Evolutionary conservation across 805 yeast genomes (phyloP).

Genomic region (Isabelozyma rhagii): DNA sequence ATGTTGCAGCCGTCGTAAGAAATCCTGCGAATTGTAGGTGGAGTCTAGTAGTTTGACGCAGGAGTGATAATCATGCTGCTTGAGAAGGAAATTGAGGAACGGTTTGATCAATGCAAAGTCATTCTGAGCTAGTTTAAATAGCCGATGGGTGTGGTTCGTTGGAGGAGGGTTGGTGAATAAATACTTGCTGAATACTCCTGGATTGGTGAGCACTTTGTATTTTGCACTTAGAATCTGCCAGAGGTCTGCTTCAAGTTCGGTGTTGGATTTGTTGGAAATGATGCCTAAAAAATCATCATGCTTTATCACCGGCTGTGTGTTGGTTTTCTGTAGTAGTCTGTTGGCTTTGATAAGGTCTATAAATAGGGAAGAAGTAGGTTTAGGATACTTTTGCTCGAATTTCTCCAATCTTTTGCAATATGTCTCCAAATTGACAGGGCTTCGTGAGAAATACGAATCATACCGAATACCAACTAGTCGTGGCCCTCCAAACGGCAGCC

Average conservation of each 20-base stretch:
- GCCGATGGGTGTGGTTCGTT: slow-evolving; percentile 1
- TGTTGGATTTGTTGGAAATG: slow-evolving; percentile 8
- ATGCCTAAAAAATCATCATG: slow-evolving; percentile 10
- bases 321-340: slow-evolving; percentile 15
- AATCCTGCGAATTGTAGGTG: slow-evolving; percentile 12
- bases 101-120: neutral
- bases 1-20: neutral
- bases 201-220: neutral
- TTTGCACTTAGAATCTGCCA: slow-evolving; percentile 5
- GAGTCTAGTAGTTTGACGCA: slow-evolving; percentile 25
- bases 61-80: slow-evolving; percentile 24
- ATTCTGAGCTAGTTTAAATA: slow-evolving; percentile 7
- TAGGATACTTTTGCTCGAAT: slow-evolving; percentile 4
- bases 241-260: slow-evolving; percentile 12
- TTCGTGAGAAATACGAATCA: slow-evolving; percentile 9
- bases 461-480: neutral
- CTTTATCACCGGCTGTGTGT: neutral
- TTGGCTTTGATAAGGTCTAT: slow-evolving; percentile 21
- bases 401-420: slow-evolving; percentile 13
- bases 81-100: slow-evolving; percentile 14
- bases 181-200: slow-evolving; percentile 10
- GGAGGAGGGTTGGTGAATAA: slow-evolving; percentile 17
- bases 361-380: slow-evolving; percentile 2
- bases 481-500: no score
- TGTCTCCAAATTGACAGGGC: slow-evolving; percentile 26